Base-by-base conservation (phyloP, 2,329 filamentous ascomycete species). In the Penicillium verrucosum region DNA sequence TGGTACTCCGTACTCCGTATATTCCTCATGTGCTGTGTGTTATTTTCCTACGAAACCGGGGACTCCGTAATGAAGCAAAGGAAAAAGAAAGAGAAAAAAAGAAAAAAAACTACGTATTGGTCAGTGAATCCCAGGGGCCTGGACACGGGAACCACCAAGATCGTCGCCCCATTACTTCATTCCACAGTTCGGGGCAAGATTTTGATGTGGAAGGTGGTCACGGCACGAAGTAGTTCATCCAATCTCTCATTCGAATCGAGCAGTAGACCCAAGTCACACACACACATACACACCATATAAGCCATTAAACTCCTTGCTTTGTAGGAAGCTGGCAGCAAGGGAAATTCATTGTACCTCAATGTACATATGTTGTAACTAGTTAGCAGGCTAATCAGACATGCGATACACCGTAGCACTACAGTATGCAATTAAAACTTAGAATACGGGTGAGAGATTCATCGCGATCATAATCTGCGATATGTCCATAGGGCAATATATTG, bases 91-190 rank as follows among this genome's bases (percentile, higher is more conserved):
- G 2, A 3, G 21, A 18, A 18, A 18, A 18, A 34, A 4, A 32
- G 14, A 32, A 14, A 32, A 14, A 27, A 10, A 18, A 34, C 29
- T 7, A 25, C 18, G 38, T n/a, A 27, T 37, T 32, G 4, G 21
- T 44, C 29, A 56, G 36, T 52, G 38, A 37, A 27, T 54, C 56
- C 51, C 62, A 43, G 41, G 41, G 49, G 44, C 36, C 58, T 61
- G 62, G 62, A 57, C 54, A 51, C 60, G 59, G 57, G 56, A 61
- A 50, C 51, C 47, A 50, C 36, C 18, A 43, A 32, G 48, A 45
- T 53, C 51, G 42, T 51, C 37, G 36, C 40, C 43, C 51, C 38
- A 53, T 58, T 48, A 43, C 58, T 58, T 55, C 37, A 32, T 46
- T 44, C 37, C 50, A 48, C 37, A n/a, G 48, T 56, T 51, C 48